Conservation (phyloP, 257 asterid species). For the Nyctanthes arbortristis region DNA sequence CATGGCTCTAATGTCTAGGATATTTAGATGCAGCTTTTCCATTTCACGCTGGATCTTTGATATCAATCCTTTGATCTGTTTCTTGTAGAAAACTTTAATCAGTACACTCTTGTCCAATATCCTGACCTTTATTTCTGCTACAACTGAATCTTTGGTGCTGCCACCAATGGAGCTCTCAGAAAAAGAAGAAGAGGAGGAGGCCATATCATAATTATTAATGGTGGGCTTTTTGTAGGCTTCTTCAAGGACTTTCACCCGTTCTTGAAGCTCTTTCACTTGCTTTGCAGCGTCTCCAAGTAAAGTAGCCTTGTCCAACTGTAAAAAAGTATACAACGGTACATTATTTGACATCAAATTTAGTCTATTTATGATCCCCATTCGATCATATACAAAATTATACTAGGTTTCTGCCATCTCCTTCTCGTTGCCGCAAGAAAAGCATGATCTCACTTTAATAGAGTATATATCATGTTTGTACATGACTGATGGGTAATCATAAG, state of each 20-base stretch:
- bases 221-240: conserved; percentile 20
- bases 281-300: conserved; percentile 41
- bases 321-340: no score
- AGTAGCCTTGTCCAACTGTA: conserved; percentile 52
- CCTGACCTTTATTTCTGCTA: conserved; percentile 40
- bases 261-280: conserved; percentile 47
- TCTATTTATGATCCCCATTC: no score
- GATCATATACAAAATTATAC: neutral
- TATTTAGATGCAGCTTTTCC: conserved; percentile 44
- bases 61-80: conserved; percentile 32
- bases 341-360: no score
- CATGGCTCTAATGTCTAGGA: conserved; percentile 50
- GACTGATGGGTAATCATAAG: no score
- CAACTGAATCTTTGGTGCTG: neutral
- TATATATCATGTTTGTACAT: no score
- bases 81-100: conserved; percentile 45
- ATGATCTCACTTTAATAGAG: no score
- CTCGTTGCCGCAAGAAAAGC: no score
- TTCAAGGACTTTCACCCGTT: conserved; percentile 41
- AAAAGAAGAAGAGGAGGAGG: neutral
- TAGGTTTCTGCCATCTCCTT: no score
- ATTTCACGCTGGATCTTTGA: conserved; percentile 37
- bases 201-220: no score
- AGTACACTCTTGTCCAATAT: conserved; percentile 38
- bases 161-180: neutral